phyloP scores from a whole-genome alignment of 202 grass and related monocot genomes.

The Panicum virgatum region DNA sequence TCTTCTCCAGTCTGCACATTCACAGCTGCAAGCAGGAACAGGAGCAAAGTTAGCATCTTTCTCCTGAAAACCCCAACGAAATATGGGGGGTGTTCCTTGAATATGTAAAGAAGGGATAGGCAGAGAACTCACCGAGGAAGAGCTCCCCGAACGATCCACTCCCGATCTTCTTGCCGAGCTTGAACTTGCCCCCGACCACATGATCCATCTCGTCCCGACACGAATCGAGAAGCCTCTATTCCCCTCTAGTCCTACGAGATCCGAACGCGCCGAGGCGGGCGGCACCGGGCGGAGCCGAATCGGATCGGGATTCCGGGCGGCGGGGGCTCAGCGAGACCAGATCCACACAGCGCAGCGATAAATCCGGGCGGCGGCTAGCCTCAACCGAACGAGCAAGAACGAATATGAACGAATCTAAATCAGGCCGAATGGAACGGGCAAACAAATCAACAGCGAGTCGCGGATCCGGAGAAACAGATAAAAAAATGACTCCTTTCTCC shows the following conservation, averaged over 20 bases:
- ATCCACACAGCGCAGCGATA: constrained; percentile 33
- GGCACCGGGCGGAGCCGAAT: not conserved
- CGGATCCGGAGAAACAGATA: constrained; percentile 40
- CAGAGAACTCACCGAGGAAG: constrained; percentile 63
- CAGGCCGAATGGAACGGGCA: not conserved
- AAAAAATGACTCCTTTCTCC: constrained; percentile 41
- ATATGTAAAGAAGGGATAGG: not conserved
- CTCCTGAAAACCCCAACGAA: not conserved
- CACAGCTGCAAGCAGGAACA: constrained; percentile 54
- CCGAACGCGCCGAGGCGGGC: constrained; percentile 8
- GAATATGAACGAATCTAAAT: constrained; percentile 38
- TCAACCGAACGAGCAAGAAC: constrained; percentile 33
- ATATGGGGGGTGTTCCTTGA: not conserved
- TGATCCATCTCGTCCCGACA: constrained; percentile 62
- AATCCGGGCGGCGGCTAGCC: constrained; percentile 32
- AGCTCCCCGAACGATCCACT: constrained; percentile 98
- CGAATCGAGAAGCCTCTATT: not conserved
- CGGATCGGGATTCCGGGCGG: constrained; percentile 21
- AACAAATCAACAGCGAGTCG: not conserved
- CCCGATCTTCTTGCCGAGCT: constrained; percentile 97
- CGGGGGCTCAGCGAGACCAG: constrained; percentile 6
- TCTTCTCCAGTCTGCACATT: constrained; percentile 95
- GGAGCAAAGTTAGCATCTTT: constrained; percentile 31
- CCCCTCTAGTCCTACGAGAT: constrained; percentile 34
- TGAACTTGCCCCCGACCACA: constrained; percentile 91